Base-by-base conservation (phyloP, 805 yeast species). In the Nakazawaea sp. region DNA sequence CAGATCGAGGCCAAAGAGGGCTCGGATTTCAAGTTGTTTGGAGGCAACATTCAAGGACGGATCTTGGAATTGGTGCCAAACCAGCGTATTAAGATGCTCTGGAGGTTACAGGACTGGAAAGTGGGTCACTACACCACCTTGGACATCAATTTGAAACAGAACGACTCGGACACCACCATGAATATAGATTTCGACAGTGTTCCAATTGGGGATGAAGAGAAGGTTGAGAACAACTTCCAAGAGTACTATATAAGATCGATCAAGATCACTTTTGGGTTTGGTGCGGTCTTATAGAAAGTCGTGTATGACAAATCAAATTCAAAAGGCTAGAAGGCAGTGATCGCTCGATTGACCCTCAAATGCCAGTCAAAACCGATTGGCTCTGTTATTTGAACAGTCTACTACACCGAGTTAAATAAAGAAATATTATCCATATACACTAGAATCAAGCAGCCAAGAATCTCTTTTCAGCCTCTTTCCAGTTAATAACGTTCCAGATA, bases 201-300 rank as follows among this genome's bases (percentile, higher is more conserved):
- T 34, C 99, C 99, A 13, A 69, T 90, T 27, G 99, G 97, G 11
- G 94, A 92, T 56, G 97, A 92, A 53, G 92, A 94, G 50, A 61
- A 81, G 50, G 96, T 85, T 27, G 75, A 78, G 52, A 73, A 68
- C 28, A 92, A 90, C 59, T 90, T 92, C 53, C 86, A 87, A 50
- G 87, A 85, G 43, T 85, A 88, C 61, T 92, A 92, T 56, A 78
- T 92, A 35, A 80, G 81, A 60, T 75, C 95, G 5, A 90, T 92
- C 53, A 92, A 88, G 64, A 55, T 86, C 30, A 82, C 96, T 0
- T 92, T 92, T 59, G 98, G 98, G 1, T 89, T 85, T 57, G 97
- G 97, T 13, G 85, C 92, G n/a, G 94, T 87, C 11, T 65, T 87
- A 18, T 32, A 26, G 29, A 5, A 24, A 8, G 6, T 5, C n/a